A percentile compares a stretch with the other conserved stretches of the same genome.
Evolutionary conservation across 108 stramenopile genomes (phyloP).

Genomic region (Aurantiochytrium sp.): DNA sequence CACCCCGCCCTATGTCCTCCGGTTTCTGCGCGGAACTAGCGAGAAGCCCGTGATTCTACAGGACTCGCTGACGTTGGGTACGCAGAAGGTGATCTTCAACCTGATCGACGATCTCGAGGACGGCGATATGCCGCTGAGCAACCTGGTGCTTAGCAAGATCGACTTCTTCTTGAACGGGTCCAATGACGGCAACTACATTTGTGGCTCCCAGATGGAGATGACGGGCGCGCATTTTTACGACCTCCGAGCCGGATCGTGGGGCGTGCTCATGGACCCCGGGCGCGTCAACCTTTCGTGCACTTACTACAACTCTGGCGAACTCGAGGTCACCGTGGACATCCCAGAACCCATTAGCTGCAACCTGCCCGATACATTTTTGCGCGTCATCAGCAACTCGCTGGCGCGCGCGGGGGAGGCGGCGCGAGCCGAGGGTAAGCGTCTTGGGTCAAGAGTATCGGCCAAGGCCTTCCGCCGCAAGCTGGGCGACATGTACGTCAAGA

Average conservation of each 20-base stretch:
- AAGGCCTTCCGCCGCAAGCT: not conserved
- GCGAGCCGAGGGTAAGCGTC: not conserved
- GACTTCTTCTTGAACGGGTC: slow-evolving; percentile 1
- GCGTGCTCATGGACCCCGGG: slow-evolving; percentile 1
- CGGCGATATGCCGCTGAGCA: slow-evolving; percentile 4
- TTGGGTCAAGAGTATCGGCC: not conserved
- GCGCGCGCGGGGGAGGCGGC: not conserved
- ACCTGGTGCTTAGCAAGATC: not conserved
- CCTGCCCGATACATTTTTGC: slow-evolving; percentile 10
- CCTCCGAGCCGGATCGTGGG: slow-evolving; percentile 6
- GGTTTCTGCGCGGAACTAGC: not conserved
- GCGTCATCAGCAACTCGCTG: not conserved
- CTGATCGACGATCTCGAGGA: not conserved
- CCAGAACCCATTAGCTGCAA: slow-evolving; percentile 18
- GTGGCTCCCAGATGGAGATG: not conserved
- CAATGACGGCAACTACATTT: slow-evolving; percentile 23
- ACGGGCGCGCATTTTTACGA: slow-evolving; percentile 14
- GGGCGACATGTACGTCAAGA: not conserved
- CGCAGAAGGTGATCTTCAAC: slow-evolving; percentile 27
- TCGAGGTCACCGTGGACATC: not conserved
- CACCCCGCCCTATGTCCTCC: not conserved
- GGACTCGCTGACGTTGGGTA: not conserved
- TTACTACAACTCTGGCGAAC: slow-evolving; percentile 23
- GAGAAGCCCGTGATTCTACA: slow-evolving; percentile 5
- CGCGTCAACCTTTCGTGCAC: not conserved